These are phyloP conservation scores for Cordyceps cicadae DNA, from an alignment of 2,329 filamentous ascomycete species.

Conservation along the genomic window DNA sequence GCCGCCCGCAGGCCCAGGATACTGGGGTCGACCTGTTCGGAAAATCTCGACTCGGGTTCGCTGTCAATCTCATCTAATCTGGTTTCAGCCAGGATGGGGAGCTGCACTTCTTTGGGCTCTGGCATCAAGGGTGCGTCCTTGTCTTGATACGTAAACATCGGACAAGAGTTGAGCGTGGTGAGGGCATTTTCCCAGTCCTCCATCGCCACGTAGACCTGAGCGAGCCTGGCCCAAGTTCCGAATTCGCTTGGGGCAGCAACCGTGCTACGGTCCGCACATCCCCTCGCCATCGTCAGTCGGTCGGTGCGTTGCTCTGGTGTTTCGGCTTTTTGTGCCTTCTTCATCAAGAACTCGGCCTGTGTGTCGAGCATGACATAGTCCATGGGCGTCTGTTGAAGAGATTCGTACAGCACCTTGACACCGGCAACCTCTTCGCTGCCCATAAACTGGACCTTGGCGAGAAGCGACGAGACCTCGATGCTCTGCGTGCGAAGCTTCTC, in stretches of 20 bases:
- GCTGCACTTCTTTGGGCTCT: constrained; percentile 76
- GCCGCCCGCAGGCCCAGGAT: constrained; percentile 79
- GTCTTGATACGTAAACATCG: constrained; percentile 99
- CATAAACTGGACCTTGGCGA: constrained; percentile 86
- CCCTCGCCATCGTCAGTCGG: constrained; percentile 76
- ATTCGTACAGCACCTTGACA: constrained; percentile 77
- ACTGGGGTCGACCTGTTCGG: constrained; percentile 80
- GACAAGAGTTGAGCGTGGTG: constrained; percentile 92
- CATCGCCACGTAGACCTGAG: constrained; percentile 86
- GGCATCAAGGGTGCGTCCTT: constrained; percentile 94
- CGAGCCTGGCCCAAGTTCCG: constrained; percentile 87
- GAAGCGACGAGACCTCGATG: constrained; percentile 84
- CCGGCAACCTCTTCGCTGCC: constrained; percentile 97
- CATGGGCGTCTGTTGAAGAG: constrained; percentile 87
- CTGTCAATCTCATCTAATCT: constrained; percentile 94
- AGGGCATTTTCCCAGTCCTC: constrained; percentile 97
- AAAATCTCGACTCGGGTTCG: constrained; percentile 70
- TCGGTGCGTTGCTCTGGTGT: constrained; percentile 50
- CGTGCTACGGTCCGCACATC: constrained; percentile 89
- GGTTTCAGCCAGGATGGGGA: constrained; percentile 82
- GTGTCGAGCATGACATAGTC: constrained; percentile 95
- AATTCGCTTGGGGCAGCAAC: constrained; percentile 96
- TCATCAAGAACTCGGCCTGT: constrained; percentile 83
- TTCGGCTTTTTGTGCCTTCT: constrained; percentile 59
- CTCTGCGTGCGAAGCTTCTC: constrained; percentile 89